Conservation (phyloP, 371 early-diverging fungal genomes). For the Choanephora cucurbitarum region DNA sequence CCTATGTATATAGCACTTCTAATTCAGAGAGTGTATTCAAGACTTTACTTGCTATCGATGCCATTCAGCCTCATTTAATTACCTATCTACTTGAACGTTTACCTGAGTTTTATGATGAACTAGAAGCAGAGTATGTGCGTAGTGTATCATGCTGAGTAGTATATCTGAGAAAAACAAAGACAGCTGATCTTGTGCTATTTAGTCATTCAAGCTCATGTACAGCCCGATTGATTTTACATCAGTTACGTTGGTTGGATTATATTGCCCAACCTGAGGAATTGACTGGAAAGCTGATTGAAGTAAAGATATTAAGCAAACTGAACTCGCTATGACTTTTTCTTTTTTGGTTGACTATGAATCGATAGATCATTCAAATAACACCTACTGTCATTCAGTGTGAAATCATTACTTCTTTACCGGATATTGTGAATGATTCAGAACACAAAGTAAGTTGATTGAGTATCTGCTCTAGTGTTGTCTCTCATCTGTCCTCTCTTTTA, state of each 20-base stretch:
- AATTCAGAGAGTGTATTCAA: conserved; percentile 63
- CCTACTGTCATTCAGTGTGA: conserved; percentile 73
- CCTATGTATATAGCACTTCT: conserved; percentile 10
- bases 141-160: no score
- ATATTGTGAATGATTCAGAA: conserved; percentile 78
- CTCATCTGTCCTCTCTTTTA: conserved; percentile 11
- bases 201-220: conserved; percentile 54
- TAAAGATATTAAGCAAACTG: conserved; percentile 13
- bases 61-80: conserved; percentile 62
- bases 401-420: conserved; percentile 73
- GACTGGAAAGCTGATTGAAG: conserved; percentile 71
- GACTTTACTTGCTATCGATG: conserved; percentile 62
- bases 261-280: conserved; percentile 66
- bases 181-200: neutral
- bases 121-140: conserved; percentile 50
- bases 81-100: conserved; percentile 66
- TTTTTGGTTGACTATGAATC: no score
- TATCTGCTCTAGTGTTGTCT: neutral
- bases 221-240: conserved; percentile 71
- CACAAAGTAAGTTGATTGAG: conserved; percentile 49
- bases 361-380: conserved; percentile 63
- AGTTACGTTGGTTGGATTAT: conserved; percentile 80
- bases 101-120: conserved; percentile 64
- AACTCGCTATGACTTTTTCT: neutral
- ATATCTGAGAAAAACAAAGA: no score